phyloP scores from a whole-genome alignment of 2,329 filamentous ascomycete genomes.

The Stagonosporopsis vannaccii region DNA sequence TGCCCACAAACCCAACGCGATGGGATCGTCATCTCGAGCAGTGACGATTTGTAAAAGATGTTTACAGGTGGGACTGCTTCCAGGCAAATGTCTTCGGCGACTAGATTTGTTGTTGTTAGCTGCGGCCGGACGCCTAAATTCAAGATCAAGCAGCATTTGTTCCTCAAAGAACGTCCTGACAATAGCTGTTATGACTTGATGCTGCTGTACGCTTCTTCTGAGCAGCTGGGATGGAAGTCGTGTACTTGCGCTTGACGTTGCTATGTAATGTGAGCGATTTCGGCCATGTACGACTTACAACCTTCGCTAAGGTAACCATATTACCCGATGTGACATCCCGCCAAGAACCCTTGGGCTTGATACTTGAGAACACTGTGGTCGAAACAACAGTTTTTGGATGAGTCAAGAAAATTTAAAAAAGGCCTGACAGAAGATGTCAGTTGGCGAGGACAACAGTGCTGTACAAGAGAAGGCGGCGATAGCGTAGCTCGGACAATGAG shows the following conservation, averaged over 20 bases:
- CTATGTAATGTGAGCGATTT: background rate
- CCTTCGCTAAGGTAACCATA: background rate
- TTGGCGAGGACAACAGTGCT: background rate
- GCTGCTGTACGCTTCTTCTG: background rate
- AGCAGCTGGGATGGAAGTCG: background rate
- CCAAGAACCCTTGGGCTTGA: background rate
- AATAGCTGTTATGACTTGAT: background rate
- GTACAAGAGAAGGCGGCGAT: background rate
- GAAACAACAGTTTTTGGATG: background rate
- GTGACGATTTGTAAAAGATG: too few relatives aligned
- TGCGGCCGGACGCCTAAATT: background rate
- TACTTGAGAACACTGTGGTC: background rate
- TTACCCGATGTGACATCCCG: background rate
- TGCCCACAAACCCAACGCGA: background rate
- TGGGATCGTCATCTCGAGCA: background rate
- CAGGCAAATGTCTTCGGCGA: background rate
- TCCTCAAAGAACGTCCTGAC: background rate
- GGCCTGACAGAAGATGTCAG: background rate
- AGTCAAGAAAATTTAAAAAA: background rate
- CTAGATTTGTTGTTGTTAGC: background rate
- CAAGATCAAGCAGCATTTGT: background rate
- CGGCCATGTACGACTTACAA: background rate
- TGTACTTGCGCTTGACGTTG: background rate
- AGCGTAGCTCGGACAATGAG: background rate
- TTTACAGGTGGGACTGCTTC: too few relatives aligned